phyloP scores from a whole-genome alignment of 2,329 filamentous ascomycete genomes.

The Intubia oerlemansii region DNA sequence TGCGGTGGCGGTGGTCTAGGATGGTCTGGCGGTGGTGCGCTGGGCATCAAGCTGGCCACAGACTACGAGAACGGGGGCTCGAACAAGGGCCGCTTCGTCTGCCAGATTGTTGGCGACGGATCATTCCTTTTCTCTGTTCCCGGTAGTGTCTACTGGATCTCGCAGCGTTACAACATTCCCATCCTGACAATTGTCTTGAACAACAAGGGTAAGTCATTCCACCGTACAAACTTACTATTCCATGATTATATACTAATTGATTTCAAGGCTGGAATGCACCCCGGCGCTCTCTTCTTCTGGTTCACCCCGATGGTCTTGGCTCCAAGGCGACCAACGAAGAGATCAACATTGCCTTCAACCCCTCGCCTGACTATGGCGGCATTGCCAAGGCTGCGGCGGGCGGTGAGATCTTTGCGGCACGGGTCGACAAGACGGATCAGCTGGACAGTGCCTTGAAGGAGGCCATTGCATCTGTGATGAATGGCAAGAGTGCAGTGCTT shows the following conservation, averaged over 20 bases:
- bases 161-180: slow-evolving; percentile 23
- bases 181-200: slow-evolving; percentile 27
- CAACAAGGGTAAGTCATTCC: slow-evolving; percentile 24
- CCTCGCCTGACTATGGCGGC: slow-evolving; percentile 34
- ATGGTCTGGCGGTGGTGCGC: slow-evolving; percentile 28
- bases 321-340: slow-evolving; percentile 36
- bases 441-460: slow-evolving; percentile 24
- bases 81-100: slow-evolving; percentile 22
- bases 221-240: too few species aligned
- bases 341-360: slow-evolving; percentile 38
- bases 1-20: slow-evolving; percentile 30
- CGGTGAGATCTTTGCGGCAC: slow-evolving; percentile 27
- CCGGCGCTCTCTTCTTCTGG: slow-evolving; percentile 30
- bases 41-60: slow-evolving; percentile 26
- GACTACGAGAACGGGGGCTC: slow-evolving; percentile 17
- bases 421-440: slow-evolving; percentile 22
- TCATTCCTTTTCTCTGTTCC: slow-evolving; percentile 27
- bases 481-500: slow-evolving; percentile 28
- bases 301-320: slow-evolving; percentile 34
- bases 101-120: slow-evolving; percentile 27
- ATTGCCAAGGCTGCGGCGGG: slow-evolving; percentile 38
- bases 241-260: too few species aligned
- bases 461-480: slow-evolving; percentile 27
- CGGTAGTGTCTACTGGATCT: slow-evolving; percentile 26
- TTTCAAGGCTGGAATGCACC: slow-evolving; percentile 38